A percentile compares a stretch with the other conserved stretches of the same genome.
These are phyloP conservation scores for Scedosporium boydii DNA, from an alignment of 2,329 filamentous ascomycete genomes.

Conservation along the genomic window DNA sequence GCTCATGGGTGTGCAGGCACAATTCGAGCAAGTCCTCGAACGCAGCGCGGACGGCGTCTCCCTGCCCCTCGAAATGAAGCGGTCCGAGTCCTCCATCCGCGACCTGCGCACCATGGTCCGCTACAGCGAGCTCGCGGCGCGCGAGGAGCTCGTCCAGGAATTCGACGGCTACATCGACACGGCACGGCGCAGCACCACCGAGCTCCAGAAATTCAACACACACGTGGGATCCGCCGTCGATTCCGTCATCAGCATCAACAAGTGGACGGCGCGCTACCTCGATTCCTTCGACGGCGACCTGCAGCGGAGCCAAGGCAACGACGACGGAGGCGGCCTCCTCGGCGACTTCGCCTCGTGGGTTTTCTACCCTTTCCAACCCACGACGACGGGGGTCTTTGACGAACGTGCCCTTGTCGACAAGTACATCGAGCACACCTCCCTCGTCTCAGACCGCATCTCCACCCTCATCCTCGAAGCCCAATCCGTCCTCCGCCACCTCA, in stretches of 20 bases:
- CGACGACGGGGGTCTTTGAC: constrained; percentile 15
- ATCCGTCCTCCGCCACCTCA: constrained; percentile 54
- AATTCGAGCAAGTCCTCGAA: constrained; percentile 67
- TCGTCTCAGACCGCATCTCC: constrained; percentile 61
- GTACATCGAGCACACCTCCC: constrained; percentile 62
- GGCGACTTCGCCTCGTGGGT: constrained; percentile 32
- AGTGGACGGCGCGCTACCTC: constrained; percentile 63
- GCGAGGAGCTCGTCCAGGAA: constrained; percentile 63
- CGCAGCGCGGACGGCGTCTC: constrained; percentile 55
- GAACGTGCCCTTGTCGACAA: constrained; percentile 59
- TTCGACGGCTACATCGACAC: constrained; percentile 68
- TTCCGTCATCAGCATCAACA: constrained; percentile 63
- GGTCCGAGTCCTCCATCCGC: constrained; percentile 62
- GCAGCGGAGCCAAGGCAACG: constrained; percentile 8
- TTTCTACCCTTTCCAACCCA: constrained; percentile 54
- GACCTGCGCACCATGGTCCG: constrained; percentile 65
- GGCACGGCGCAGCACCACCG: constrained; percentile 52
- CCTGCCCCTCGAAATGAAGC: constrained; percentile 70
- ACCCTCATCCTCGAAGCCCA: constrained; percentile 62
- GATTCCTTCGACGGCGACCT: constrained; percentile 31
- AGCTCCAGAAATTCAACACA: constrained; percentile 67
- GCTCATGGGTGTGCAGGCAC: constrained; percentile 63
- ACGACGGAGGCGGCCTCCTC: constrained; percentile 12
- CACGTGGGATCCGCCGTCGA: constrained; percentile 67
- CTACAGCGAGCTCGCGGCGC: constrained; percentile 57